Base-by-base conservation (phyloP, 371 early-diverging fungal species). In the Mortierella sp. region DNA sequence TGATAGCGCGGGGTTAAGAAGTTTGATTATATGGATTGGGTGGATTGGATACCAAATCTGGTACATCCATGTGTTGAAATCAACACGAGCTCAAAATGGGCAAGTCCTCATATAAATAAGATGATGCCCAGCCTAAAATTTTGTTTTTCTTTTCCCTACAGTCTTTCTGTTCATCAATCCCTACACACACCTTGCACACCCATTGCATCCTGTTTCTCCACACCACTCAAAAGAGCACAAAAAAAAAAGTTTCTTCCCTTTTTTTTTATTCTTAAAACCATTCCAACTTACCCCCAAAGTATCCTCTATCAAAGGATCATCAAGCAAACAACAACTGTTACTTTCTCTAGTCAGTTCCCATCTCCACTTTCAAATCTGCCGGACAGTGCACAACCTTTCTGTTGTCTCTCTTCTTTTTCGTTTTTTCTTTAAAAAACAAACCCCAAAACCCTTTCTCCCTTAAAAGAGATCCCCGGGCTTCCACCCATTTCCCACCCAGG, bases 381-480 rank as follows among this genome's bases (percentile, higher is more conserved):
- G 68, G 71, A 81, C 82, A 81, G 82, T 70, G 38, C 67, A 81
- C 76, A 75, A 76, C 70, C 73, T 67, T 58, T 72, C 58, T 61
- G 64, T 58, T 74, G 69, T 55, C 57, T 48, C 36, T 45, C 38
- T 45, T 69, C 64, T 43, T 65, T 67, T 76, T 60, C 69, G 61
- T 76, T 76, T 76, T 74, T 73, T 84, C 65, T 69, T 66, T 53
- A 65, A 77, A 72, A 65, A 66, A 83, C 74, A 77, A 67, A 67
- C 58, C 65, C 71, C 61, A 71, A 22, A 59, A 63, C 59, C 61
- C 55, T 57, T 83, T 76, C 67, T 65, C 66, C 79, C 73, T 69
- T 63, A 71, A 72, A 74, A 75, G 69, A 61, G 59, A 63, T 48
- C 71, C 82, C 79, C 87, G 88, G 88, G 86, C 89, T 88, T 87